phyloP scores from a whole-genome alignment of 208 protist genomes.

The Herpetomonas muscarum region DNA sequence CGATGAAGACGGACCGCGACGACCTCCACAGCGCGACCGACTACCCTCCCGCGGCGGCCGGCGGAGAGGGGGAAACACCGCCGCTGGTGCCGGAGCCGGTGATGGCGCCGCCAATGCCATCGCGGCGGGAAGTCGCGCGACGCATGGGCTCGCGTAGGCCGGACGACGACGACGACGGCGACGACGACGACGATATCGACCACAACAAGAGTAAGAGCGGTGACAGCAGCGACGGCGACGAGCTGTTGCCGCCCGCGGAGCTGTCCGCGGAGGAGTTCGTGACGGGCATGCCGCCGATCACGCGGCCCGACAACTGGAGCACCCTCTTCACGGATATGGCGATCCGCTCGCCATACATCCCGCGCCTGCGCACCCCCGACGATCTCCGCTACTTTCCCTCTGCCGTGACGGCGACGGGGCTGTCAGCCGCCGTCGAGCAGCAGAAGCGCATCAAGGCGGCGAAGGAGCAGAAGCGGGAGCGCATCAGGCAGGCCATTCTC shows the following conservation, averaged over 20 bases:
- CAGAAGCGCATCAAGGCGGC: constrained; percentile 53
- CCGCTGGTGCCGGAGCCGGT: too few relatives aligned
- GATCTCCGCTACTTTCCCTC: constrained; percentile 83
- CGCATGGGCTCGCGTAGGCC: too few relatives aligned
- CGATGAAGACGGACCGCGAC: constrained; percentile 1
- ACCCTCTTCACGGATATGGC: constrained; percentile 47
- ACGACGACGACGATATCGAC: neutral
- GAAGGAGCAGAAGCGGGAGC: constrained; percentile 35
- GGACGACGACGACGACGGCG: too few relatives aligned
- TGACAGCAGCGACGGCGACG: neutral
- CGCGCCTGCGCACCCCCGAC: constrained; percentile 63
- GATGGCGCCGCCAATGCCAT: too few relatives aligned
- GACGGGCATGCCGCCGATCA: constrained; percentile 2
- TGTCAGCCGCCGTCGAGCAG: constrained; percentile 59
- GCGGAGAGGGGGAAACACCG: too few relatives aligned
- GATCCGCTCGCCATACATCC: constrained; percentile 58
- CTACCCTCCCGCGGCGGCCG: too few relatives aligned
- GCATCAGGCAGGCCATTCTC: constrained; percentile 20
- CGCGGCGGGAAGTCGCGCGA: too few relatives aligned
- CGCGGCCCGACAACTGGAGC: constrained; percentile 60
- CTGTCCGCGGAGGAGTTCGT: constrained; percentile 12
- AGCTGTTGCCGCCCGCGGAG: neutral
- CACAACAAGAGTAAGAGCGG: neutral
- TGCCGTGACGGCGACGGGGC: constrained; percentile 73
- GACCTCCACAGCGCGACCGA: neutral